phyloP scores from a whole-genome alignment of 2,329 filamentous ascomycete genomes.

The Talaromyces albobiverticillius region DNA sequence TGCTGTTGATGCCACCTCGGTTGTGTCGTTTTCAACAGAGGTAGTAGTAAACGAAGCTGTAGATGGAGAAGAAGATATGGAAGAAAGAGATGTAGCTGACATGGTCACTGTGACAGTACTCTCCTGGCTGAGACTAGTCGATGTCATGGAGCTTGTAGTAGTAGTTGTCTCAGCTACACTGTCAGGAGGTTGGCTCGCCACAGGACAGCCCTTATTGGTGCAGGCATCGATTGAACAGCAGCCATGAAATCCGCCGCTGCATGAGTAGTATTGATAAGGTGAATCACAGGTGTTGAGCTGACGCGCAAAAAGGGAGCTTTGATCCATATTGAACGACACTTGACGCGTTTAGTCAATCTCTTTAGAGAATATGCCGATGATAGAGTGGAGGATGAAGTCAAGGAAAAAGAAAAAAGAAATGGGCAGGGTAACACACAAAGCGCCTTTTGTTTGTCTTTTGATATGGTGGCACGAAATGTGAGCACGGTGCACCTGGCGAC shows the following conservation, averaged over 20 bases:
- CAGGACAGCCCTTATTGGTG: constrained; percentile 26
- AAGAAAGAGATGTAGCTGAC: background rate
- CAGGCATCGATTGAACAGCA: constrained; percentile 35
- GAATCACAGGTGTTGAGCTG: background rate
- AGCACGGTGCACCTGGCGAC: background rate
- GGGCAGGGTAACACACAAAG: background rate
- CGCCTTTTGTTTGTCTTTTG: background rate
- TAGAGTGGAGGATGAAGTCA: background rate
- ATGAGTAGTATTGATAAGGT: constrained; percentile 7
- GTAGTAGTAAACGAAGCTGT: background rate
- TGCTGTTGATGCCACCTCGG: background rate
- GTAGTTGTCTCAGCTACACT: background rate
- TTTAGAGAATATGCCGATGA: background rate
- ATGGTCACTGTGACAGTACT: background rate
- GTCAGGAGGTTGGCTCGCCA: constrained; percentile 14
- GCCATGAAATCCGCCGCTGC: constrained; percentile 20
- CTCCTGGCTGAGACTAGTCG: background rate
- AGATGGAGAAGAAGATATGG: background rate
- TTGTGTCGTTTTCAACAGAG: background rate
- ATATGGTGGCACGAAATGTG: background rate
- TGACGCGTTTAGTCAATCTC: background rate
- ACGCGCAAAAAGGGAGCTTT: background rate
- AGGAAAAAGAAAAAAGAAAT: background rate
- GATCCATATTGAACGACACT: background rate
- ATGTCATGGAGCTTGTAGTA: background rate